A percentile compares a stretch with the other conserved stretches of the same genome.
Evolutionary conservation across 163 green algal species (phyloP).

Genomic region (Chloromonas sp.): DNA sequence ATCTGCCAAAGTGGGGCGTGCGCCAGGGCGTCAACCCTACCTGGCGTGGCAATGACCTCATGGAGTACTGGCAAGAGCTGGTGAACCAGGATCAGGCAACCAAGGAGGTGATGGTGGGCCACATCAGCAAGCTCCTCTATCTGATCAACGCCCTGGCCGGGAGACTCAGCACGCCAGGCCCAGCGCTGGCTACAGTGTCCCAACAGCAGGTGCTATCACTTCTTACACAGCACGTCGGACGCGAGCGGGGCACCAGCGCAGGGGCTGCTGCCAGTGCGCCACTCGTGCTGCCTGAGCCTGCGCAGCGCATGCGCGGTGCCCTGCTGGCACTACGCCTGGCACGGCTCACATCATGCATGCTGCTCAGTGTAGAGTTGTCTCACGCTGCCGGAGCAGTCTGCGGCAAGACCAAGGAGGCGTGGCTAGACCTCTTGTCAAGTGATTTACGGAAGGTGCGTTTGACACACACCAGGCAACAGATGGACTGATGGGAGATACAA

Average conservation of each 20-base stretch:
- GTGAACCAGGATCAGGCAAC: neutral
- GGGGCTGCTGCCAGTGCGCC: neutral
- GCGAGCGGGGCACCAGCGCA: no score
- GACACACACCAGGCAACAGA: neutral
- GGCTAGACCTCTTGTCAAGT: neutral
- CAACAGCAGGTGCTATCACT: neutral
- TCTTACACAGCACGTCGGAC: no score
- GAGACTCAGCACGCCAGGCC: neutral
- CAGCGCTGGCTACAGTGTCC: neutral
- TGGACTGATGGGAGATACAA: no score
- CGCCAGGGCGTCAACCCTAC: neutral
- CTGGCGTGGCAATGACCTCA: neutral
- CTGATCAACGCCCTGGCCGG: no score
- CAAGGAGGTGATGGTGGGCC: neutral
- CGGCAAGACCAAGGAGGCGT: neutral
- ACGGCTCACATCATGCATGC: neutral
- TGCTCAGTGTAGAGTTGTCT: neutral
- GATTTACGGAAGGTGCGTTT: neutral
- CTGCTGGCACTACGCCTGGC: neutral
- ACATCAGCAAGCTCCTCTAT: neutral
- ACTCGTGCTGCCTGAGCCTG: neutral
- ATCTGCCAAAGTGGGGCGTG: neutral
- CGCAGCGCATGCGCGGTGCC: neutral
- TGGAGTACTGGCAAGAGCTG: neutral
- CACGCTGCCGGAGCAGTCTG: neutral